Evolutionary conservation across 805 yeast species (phyloP).

Genomic region (Ogataea nitratoaversa): DNA sequence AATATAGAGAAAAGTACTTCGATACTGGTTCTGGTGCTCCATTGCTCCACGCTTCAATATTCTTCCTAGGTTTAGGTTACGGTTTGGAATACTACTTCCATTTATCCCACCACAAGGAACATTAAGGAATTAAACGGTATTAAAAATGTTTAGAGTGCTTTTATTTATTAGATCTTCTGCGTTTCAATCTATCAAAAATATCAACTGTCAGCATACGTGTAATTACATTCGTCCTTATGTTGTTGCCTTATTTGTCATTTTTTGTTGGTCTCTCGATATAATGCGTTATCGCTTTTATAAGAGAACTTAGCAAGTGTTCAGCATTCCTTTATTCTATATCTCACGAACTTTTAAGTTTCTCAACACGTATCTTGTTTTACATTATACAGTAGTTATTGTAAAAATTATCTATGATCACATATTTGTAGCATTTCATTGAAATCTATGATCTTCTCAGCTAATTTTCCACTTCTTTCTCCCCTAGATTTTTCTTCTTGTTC

Average conservation of each 20-base stretch:
- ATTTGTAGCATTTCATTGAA: slow-evolving; percentile 44
- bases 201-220: too few species aligned
- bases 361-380: too few species aligned
- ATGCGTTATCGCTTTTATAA: too few species aligned
- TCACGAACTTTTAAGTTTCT: too few species aligned
- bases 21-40: slow-evolving; percentile 84
- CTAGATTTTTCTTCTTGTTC: slow-evolving; percentile 46
- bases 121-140: slow-evolving; percentile 20
- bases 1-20: slow-evolving; percentile 82
- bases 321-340: too few species aligned
- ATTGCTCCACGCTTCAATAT: slow-evolving; percentile 68
- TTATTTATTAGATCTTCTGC: not conserved
- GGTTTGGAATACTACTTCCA: slow-evolving; percentile 92
- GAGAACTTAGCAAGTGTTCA: too few species aligned
- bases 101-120: slow-evolving; percentile 58
- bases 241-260: too few species aligned
- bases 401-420: slow-evolving; percentile 2
- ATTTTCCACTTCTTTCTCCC: slow-evolving; percentile 49
- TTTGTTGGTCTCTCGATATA: too few species aligned
- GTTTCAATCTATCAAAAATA: too few species aligned
- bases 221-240: too few species aligned
- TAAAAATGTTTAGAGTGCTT: not conserved
- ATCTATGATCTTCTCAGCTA: slow-evolving; percentile 53
- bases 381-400: too few species aligned
- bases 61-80: slow-evolving; percentile 76